Evolutionary conservation across 2,329 filamentous ascomycete genomes (phyloP), one percentile per base, ranked within the genome.

Genomic region (Penicillium fuscoglaucum): DNA sequence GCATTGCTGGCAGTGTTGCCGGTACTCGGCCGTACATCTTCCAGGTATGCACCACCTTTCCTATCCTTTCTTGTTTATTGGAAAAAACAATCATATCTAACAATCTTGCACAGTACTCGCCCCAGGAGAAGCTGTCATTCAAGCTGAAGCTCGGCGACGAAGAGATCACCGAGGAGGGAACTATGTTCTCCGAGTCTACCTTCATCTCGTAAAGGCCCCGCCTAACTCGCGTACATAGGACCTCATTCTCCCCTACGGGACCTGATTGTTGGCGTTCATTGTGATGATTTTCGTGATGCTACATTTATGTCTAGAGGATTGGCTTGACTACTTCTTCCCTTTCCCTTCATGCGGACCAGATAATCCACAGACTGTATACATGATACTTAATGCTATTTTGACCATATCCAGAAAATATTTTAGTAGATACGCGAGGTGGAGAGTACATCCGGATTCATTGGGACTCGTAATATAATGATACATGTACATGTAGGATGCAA

Each of bases 11-110:
- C 44, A 88, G 85, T 64, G 91, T 93, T 13, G 91, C 89, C 4
- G 95, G 95, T 62, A 96, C 95, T 29, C 95, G 92, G 81, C 95
- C 95, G 6, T 99, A 97, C 76, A 98, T 99, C 69, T 99, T 97
- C 79, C 95, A 96, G 83, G 91, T 93, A 76, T 65, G 83, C 74
- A 37, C 24, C 9, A 31, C 4, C 29, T 31, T 31, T 31, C 10
- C 29, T 12, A 12, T 12, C 10, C 13, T 31, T 31, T 31, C 29
- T 44, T 29, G 33, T 45, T 12, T 19, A 13, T 39, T 43, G 2
- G 1, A 9, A n/a, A 24, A 35, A 31, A 26, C 2, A 37, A 21
- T 21, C 3, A 15, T 15, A 24, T 47, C 29, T 49, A 35, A 65
- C 37, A 24, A 1, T 47, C 26, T 33, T 19, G 26, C 55, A 31